A percentile compares a stretch with the other conserved stretches of the same genome.
Conservation (phyloP, 202 grass and related monocot genomes). For the Hordeum pubiflorum region DNA sequence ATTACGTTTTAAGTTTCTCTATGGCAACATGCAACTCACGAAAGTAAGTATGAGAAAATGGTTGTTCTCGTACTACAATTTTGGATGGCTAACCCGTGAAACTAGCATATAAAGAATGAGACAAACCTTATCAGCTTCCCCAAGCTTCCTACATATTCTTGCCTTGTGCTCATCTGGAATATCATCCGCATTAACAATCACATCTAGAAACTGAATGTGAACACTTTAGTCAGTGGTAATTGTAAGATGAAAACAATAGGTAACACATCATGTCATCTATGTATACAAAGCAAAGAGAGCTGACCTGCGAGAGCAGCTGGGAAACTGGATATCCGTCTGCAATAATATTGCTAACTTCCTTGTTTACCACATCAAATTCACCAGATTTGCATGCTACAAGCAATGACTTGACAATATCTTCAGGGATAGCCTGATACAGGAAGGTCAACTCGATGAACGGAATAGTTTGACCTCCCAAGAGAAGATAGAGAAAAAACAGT, state of each 20-base stretch:
- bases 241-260: slow-evolving; percentile 13
- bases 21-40: background rate
- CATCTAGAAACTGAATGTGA: slow-evolving; percentile 70
- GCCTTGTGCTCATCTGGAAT: slow-evolving; percentile 89
- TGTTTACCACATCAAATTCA: slow-evolving; percentile 84
- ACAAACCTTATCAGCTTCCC: slow-evolving; percentile 93
- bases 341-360: slow-evolving; percentile 87
- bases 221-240: slow-evolving; percentile 31
- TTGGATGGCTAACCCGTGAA: background rate
- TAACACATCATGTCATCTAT: slow-evolving; percentile 11
- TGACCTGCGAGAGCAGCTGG: slow-evolving; percentile 78
- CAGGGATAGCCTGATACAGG: slow-evolving; percentile 66
- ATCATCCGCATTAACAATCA: slow-evolving; percentile 54
- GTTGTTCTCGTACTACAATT: background rate
- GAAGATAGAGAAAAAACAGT: background rate
- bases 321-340: slow-evolving; percentile 95
- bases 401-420: slow-evolving; percentile 68
- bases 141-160: slow-evolving; percentile 90
- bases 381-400: slow-evolving; percentile 75
- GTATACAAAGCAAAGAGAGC: background rate
- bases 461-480: background rate
- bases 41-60: background rate
- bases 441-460: slow-evolving; percentile 3
- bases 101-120: background rate
- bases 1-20: background rate